These are phyloP conservation scores for Penicillium canariense DNA, from an alignment of 495 filamentous ascomycete species.

Conservation along the genomic window DNA sequence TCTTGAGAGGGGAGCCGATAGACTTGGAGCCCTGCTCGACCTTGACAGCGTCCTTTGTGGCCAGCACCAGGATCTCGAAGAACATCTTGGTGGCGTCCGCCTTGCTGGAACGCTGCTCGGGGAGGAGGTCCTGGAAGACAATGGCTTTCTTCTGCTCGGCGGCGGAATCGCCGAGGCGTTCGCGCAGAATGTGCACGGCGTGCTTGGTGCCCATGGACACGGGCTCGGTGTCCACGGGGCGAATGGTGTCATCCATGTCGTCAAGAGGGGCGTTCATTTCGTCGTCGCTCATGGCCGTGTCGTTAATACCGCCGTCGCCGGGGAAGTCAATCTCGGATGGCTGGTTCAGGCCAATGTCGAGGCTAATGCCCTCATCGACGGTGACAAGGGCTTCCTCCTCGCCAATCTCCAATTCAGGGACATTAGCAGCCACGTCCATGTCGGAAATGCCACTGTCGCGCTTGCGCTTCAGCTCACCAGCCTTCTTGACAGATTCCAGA, in stretches of 20 bases:
- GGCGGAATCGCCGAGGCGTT: constrained; percentile 72
- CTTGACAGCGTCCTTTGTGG: constrained; percentile 96
- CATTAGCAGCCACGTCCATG: constrained; percentile 62
- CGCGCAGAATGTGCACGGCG: constrained; percentile 90
- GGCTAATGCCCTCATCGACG: constrained; percentile 48
- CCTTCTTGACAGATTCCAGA: constrained; percentile 70
- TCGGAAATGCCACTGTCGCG: constrained; percentile 85
- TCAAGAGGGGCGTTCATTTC: constrained; percentile 41
- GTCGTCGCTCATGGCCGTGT: constrained; percentile 51
- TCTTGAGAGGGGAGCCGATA: constrained; percentile 72
- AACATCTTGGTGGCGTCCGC: constrained; percentile 98
- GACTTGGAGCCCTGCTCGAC: constrained; percentile 80
- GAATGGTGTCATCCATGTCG: constrained; percentile 77
- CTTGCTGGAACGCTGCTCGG: constrained; percentile 71
- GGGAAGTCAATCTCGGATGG: constrained; percentile 60
- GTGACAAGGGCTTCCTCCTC: constrained; percentile 55
- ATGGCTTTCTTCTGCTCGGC: constrained; percentile 69
- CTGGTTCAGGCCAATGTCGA: constrained; percentile 51
- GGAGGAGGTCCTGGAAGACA: constrained; percentile 88
- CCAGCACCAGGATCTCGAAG: constrained; percentile 91
- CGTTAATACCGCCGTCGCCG: constrained; percentile 52
- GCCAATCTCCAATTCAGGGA: constrained; percentile 68
- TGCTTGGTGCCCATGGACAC: constrained; percentile 89
- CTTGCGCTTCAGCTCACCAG: constrained; percentile 88
- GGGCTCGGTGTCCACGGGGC: constrained; percentile 76